Evolutionary conservation across 257 asterid species (phyloP), one percentile per base, ranked within the genome.

Genomic region (Gardenia jasminoides): DNA sequence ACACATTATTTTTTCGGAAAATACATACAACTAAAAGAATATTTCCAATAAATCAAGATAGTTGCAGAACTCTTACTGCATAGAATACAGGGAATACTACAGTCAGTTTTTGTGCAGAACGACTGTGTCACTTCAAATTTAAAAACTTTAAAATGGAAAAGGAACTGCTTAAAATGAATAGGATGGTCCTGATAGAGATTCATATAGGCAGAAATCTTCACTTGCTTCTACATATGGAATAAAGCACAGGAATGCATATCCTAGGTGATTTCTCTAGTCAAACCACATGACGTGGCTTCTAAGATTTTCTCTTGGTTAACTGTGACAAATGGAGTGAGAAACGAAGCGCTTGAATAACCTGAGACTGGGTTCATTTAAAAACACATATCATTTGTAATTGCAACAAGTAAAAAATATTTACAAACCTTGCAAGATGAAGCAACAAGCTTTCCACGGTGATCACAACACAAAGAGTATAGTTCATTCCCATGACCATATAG

Each of bases 401-500:
- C 26, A 6, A 16, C 24, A 12, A 19, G 68, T n/a, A 30, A 74
- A 67, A 59, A 59, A 26, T 31, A 59, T 50, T 33, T 2, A 8
- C 28, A 72, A 82, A 92, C 98, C 99, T 95, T 95, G 92, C 99
- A 95, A 74, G 98, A 91, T 52, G 99, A 92, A 81, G 99, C 98
- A 52, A 95, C 90, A 75, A 95, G 87, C 82, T 89, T 91, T 73
- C 99, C 99, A 36, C 88, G 90, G 43, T 90, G 90, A 84, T 93
- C 91, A 80, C 97, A 77, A 67, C 99, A 93, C 20, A 95, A 78
- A 67, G 99, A 86, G 84, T 88, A 95, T 31, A 95, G 87, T 82
- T 95, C 98, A 83, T 95, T 95, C 56, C 99, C 99, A 75, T 95
- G 99, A 48, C 99, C 99, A 66, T 93, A 95, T 62, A 95, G 97